phyloP scores from a whole-genome alignment of 352 stramenopile genomes.

The Phytophthora citrophthora region DNA sequence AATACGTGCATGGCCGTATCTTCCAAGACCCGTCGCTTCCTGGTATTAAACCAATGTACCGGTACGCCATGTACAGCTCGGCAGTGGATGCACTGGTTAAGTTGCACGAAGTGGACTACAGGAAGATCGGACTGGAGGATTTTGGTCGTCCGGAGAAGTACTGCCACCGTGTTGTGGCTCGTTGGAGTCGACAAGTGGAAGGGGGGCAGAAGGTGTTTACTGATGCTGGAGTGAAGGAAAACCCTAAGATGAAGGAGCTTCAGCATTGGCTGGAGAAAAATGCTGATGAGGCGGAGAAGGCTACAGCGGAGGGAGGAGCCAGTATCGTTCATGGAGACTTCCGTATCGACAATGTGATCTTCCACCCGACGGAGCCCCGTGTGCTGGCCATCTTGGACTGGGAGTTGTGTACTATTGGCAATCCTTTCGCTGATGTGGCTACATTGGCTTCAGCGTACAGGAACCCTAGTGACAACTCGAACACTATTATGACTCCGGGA shows the following conservation, averaged over 20 bases:
- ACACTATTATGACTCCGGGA: conserved; percentile 65
- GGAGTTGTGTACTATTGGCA: conserved; percentile 89
- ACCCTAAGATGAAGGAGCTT: conserved; percentile 55
- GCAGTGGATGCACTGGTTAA: conserved; percentile 69
- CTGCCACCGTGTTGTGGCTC: conserved; percentile 70
- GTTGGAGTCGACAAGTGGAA: conserved; percentile 78
- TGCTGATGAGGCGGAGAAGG: conserved; percentile 55
- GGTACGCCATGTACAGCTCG: conserved; percentile 84
- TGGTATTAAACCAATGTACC: conserved; percentile 70
- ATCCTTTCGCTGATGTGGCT: conserved; percentile 83
- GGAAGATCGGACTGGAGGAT: conserved; percentile 52
- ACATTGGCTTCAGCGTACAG: conserved; percentile 69
- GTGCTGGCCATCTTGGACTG: conserved; percentile 89
- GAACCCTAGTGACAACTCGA: conserved; percentile 41
- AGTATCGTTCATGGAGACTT: conserved; percentile 89
- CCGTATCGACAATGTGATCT: conserved; percentile 89
- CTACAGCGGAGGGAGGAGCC: conserved; percentile 36
- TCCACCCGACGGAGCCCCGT: conserved; percentile 82
- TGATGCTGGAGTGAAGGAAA: conserved; percentile 60
- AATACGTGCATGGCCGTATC: conserved; percentile 77
- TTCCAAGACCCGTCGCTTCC: conserved; percentile 76
- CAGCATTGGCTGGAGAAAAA: conserved; percentile 66
- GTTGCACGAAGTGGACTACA: conserved; percentile 72
- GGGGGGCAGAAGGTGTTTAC: conserved; percentile 52
- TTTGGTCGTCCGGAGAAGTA: conserved; percentile 78